Base-by-base conservation (phyloP, 2,329 filamentous ascomycete genomes). In the Dactylellina parvicollis region DNA sequence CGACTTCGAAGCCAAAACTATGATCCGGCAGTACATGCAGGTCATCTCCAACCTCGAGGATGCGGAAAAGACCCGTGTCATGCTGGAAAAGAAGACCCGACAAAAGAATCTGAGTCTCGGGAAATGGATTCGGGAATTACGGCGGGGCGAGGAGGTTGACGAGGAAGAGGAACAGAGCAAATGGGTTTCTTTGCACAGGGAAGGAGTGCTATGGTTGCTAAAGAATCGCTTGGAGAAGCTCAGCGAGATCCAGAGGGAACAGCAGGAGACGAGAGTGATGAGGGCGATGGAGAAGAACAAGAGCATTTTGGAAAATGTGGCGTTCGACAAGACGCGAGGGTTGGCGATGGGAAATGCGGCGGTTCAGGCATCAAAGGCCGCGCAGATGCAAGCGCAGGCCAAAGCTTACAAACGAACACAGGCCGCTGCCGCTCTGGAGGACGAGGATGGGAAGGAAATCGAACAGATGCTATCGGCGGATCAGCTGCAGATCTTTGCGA, bases 401-500 rank as follows among this genome's bases (percentile, higher is more conserved):
- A 67, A 66, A 52, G 72, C 47, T 16, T 38, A 72, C 49, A 75
- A 74, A 26, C 59, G 69, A 36, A 75, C 54, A n/a, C 74, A 74
- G n/a, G 75, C 69, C 60, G 79, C 62, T 75, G 75, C 74, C 30
- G 72, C 77, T 42, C 60, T 75, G 10, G 75, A 77, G 47, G 76
- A 78, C 73, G 71, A 76, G 65, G 75, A 76, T 34, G 78, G 77
- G 72, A 75, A 73, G 55, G 74, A 70, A 44, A 69, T 75, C 50
- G 77, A 81, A 55, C 81, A 87, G 42, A 86, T 88, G 75, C 83
- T 97, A 74, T 92, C 90, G 16, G 85, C 88, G 20, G 92, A 97
- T 79, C 94, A 98, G 81, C 83, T 95, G 57, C 94, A 97, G 80
- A 86, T 96, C 79, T 98, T 99, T 82, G 93, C 94, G 77, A 87